Conservation (phyloP, 2,329 filamentous ascomycete genomes). For the Microsporum audouinii region DNA sequence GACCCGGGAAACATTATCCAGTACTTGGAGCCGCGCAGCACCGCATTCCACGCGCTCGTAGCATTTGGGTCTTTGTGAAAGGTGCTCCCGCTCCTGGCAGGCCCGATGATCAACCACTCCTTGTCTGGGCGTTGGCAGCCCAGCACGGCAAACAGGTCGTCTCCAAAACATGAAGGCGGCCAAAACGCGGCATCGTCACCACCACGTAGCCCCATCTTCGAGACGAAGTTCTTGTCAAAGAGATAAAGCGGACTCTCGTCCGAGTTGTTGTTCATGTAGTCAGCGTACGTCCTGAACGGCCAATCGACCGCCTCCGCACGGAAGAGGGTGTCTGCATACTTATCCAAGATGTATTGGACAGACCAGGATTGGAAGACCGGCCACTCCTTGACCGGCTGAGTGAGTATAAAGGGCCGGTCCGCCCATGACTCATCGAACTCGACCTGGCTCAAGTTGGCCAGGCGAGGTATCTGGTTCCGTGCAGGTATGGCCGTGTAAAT, state of each 20-base stretch:
- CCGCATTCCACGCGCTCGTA: conserved; percentile 81
- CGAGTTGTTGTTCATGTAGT: conserved; percentile 66
- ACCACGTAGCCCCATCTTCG: conserved; percentile 62
- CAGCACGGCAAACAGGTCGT: conserved; percentile 73
- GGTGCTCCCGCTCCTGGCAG: conserved; percentile 75
- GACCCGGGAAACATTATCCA: conserved; percentile 90
- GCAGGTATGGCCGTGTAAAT: conserved; percentile 61
- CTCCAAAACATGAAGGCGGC: conserved; percentile 71
- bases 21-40: conserved; percentile 81
- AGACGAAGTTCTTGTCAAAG: conserved; percentile 75
- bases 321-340: conserved; percentile 59
- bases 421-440: conserved; percentile 70
- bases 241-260: conserved; percentile 90
- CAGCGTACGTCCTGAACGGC: conserved; percentile 66
- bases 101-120: conserved; percentile 86
- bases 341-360: conserved; percentile 51
- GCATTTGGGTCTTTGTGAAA: conserved; percentile 77
- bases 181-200: conserved; percentile 52
- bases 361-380: conserved; percentile 66
- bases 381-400: conserved; percentile 69
- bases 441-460: conserved; percentile 55
- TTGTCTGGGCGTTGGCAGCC: conserved; percentile 70
- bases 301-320: conserved; percentile 90
- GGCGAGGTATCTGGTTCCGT: conserved; percentile 59
- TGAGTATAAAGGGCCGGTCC: conserved; percentile 74